Evolutionary conservation across 2,329 filamentous ascomycete species (phyloP), one percentile per base, ranked within the genome.

Genomic region (Fusarium buxicola): DNA sequence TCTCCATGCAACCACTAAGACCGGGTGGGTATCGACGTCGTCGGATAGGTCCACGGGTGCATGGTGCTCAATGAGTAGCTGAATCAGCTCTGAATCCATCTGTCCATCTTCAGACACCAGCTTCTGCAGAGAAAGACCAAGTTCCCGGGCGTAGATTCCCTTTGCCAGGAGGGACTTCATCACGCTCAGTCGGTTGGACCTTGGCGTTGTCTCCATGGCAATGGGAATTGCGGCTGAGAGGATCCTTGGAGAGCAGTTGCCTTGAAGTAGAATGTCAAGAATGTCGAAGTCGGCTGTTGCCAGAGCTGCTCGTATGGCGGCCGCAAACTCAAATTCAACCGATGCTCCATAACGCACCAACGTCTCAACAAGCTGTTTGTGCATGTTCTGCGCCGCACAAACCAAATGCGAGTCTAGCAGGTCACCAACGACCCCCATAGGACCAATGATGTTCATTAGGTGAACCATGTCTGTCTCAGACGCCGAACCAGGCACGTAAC

Each of bases 301-400:
- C 1, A 61, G 21, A 9, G 57, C 50, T 5, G n/a, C 9, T 1
- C 21, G 35, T 2, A 61, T 43, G 15, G 44, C 50, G n/a, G 58
- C 35, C 10, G 25, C 58, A 3, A 56, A 27, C 1, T 55, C 39
- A 15, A 30, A 41, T 15, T 60, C 56, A 2, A 46, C 27, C 1
- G 50, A 60, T 2, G 58, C 58, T 8, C 57, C 58, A 10, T 30
- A 51, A 2, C 41, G 39, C 5, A 61, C 16, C 5, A 61, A 10
- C 2, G 16, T 28, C 16, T 24, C 35, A 8, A 45, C 39, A 1
- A 61, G 27, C 12, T 25, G 11, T 1, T 2, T 24, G 0, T 61
- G 44, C 0, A 34, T 60, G 1, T n/a, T 50, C 0, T 36, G 35
- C 0, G 21, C 50, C 15, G 58, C 58, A 1, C 21, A 25, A 1